Conservation (phyloP, 768 basidiomycete species). For the Chalciporus sphaerocephalus region DNA sequence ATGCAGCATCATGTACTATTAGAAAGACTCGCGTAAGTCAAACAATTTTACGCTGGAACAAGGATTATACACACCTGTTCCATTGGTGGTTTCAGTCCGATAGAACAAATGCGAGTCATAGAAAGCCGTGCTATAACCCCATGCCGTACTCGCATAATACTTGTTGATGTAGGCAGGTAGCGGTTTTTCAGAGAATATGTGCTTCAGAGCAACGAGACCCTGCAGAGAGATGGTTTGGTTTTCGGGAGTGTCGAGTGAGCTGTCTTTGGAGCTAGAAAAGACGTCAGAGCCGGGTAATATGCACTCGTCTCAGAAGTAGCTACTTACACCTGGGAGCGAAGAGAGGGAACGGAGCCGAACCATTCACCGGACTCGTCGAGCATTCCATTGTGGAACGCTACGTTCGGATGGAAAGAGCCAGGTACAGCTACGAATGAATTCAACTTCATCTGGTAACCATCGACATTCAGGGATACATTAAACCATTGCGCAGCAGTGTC, state of each 20-base stretch:
- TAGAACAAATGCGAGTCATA: slow-evolving; percentile 15
- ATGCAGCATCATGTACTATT: slow-evolving; percentile 12
- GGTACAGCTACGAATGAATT: slow-evolving; percentile 6
- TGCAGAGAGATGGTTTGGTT: neutral
- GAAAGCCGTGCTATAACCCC: slow-evolving; percentile 12
- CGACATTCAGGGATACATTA: slow-evolving; percentile 7
- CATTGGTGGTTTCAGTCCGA: slow-evolving; percentile 7
- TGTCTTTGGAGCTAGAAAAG: too few relatives aligned
- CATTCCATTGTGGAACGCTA: slow-evolving; percentile 10
- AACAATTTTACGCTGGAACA: too few relatives aligned
- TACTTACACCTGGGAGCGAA: slow-evolving; percentile 13
- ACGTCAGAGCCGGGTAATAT: too few relatives aligned
- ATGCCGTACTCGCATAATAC: slow-evolving; percentile 5
- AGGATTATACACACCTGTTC: slow-evolving; percentile 5
- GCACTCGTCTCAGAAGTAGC: neutral
- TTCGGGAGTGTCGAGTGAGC: neutral
- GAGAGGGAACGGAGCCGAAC: slow-evolving; percentile 13
- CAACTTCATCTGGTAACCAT: slow-evolving; percentile 8
- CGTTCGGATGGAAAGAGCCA: slow-evolving; percentile 9
- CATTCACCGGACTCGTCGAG: slow-evolving; percentile 6
- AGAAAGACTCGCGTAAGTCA: neutral
- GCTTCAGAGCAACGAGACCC: slow-evolving; percentile 8
- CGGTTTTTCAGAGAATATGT: slow-evolving; percentile 10
- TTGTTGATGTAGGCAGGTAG: slow-evolving; percentile 3
- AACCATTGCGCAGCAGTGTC: slow-evolving; percentile 11